A percentile compares a stretch with the other conserved stretches of the same genome.
Evolutionary conservation across 371 early-diverging fungal species (phyloP).

Genomic region (Haplosporangium sp.): DNA sequence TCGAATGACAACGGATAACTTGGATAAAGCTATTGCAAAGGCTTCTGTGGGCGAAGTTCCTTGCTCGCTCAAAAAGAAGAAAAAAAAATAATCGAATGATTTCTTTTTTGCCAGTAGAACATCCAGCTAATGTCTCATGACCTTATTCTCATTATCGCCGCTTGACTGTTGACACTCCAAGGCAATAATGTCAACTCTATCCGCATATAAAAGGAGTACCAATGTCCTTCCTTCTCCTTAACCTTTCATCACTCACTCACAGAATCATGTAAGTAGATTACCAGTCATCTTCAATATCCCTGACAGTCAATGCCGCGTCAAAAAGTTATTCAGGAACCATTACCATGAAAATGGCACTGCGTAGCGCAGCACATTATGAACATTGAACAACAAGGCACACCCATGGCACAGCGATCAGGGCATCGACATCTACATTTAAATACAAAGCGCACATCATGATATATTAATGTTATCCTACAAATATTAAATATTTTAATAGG

Average conservation of each 20-base stretch:
- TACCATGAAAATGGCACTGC: too few species aligned
- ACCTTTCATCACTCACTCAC: not conserved
- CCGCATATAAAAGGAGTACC: not conserved
- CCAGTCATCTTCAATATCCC: not conserved
- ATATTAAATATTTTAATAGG: not conserved
- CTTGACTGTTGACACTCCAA: not conserved
- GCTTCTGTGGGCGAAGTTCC: not conserved
- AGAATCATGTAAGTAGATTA: constrained; percentile 9
- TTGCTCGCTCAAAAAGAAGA: not conserved
- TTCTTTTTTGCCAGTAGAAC: not conserved
- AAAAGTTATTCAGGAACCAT: too few species aligned
- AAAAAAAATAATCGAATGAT: constrained; percentile 13
- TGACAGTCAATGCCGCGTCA: not conserved
- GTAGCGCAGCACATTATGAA: too few species aligned
- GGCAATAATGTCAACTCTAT: not conserved
- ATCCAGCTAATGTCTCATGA: not conserved
- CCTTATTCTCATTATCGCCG: not conserved
- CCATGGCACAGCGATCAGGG: too few species aligned
- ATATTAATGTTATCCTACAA: too few species aligned
- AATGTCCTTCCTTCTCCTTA: not conserved
- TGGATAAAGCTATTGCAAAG: too few species aligned
- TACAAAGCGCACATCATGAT: too few species aligned
- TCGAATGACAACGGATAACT: not conserved
- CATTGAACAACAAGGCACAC: too few species aligned
- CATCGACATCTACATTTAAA: too few species aligned